Conservation (phyloP, 805 yeast species). For the Spathaspora gorwiae region DNA sequence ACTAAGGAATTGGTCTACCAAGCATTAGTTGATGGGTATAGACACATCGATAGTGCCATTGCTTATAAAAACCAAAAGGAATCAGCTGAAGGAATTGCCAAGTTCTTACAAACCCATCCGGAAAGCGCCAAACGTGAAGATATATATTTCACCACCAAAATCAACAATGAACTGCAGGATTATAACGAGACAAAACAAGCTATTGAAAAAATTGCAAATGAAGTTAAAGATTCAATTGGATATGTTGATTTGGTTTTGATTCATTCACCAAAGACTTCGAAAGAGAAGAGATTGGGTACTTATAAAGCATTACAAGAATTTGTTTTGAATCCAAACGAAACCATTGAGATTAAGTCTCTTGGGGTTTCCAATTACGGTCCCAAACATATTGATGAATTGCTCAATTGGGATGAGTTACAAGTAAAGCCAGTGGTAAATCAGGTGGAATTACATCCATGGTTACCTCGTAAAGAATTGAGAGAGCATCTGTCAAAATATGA, state of each 20-base stretch:
- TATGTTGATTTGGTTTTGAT: constrained; percentile 39
- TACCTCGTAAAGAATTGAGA: constrained; percentile 45
- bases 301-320: constrained; percentile 75
- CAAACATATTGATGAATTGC: constrained; percentile 55
- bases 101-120: constrained; percentile 46
- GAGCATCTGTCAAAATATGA: constrained; percentile 55
- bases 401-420: constrained; percentile 47
- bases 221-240: constrained; percentile 26
- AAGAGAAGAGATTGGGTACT: constrained; percentile 50
- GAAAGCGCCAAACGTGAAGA: constrained; percentile 21
- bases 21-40: constrained; percentile 63
- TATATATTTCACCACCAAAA: constrained; percentile 37
- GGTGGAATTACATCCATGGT: constrained; percentile 59
- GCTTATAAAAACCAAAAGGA: constrained; percentile 60
- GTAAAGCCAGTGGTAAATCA: constrained; percentile 66
- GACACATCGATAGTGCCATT: constrained; percentile 72
- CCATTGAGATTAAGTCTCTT: constrained; percentile 51
- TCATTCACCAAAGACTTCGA: constrained; percentile 50
- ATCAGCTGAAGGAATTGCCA: constrained; percentile 53
- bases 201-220: constrained; percentile 24
- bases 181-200: constrained; percentile 30
- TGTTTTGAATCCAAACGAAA: constrained; percentile 31
- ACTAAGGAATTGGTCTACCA: constrained; percentile 44
- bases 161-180: constrained; percentile 26
- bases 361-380: constrained; percentile 80